Evolutionary conservation across 116 monocot species (phyloP), one percentile per base, ranked within the genome.

Genomic region (Papilionanthe hybrid): DNA sequence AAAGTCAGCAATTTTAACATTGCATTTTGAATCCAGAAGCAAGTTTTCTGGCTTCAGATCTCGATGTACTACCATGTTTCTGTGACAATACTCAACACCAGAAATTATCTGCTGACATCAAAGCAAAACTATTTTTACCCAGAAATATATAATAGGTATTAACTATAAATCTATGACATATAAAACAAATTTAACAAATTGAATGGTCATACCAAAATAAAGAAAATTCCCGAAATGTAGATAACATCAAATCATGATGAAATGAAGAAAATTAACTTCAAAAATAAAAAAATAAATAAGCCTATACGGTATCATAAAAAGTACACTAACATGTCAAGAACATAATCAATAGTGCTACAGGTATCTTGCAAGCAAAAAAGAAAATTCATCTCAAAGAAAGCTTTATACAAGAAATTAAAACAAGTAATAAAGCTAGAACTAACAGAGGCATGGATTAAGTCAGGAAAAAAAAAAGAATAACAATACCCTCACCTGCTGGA

Each of bases 1-100:
- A 79, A 89, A 89, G 81, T 89, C 89, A n/a, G 86, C 89, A 74
- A 89, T 89, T 79, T 89, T 89, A 55, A 89, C 81, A 85, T 89
- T 89, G 79, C 57, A 81, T 48, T 86, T 86, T 58, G 89, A 89
- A 81, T 89, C 89, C 81, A 89, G 73, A 37, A 89, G 81, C 78
- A 89, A 55, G 42, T 89, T 89, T 79, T 89, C 89, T 79, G 86
- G 86, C 83, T 89, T 89, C 1, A 89, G 81, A 79, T 89, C 89
- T 7, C 89, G 81, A 77, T 89, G 89, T 20, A 86, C 89, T 29
- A 89, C 83, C 89, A 89, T 89, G 66, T 89, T 89, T 23, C 86
- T 79, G 48, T 89, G 89, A 65, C 89, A 89, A 44, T 89, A 89
- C 74, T 89, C 86, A 27, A 86, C 89, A 66, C 89, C 89, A 42